A percentile compares a stretch with the other conserved stretches of the same genome.
Evolutionary conservation across 106 monocot species (phyloP).

Genomic region (Posidonia australis): DNA sequence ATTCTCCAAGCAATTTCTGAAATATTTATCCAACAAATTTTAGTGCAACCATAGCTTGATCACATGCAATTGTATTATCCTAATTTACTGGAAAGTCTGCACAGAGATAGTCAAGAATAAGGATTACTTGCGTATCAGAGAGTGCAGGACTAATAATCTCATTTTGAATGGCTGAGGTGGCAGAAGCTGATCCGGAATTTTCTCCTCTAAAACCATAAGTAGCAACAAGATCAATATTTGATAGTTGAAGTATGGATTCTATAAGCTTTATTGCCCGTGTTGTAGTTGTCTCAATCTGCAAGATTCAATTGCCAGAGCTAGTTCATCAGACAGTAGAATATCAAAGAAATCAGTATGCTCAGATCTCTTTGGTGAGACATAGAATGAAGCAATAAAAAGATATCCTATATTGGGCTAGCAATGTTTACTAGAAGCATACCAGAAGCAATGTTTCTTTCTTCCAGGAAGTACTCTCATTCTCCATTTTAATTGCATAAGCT

Average conservation of each 20-base stretch:
- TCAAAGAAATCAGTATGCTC: conserved; percentile 3
- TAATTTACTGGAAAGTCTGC: not conserved
- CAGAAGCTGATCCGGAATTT: conserved; percentile 26
- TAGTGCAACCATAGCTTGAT: not conserved
- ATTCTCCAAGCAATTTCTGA: conserved; percentile 67
- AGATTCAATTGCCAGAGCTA: not conserved
- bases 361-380: not conserved
- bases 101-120: not conserved
- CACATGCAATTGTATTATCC: not conserved
- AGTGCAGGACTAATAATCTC: conserved; percentile 72
- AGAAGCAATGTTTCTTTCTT: conserved; percentile 43
- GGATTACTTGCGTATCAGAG: conserved; percentile 46
- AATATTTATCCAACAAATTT: conserved; percentile 2
- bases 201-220: conserved; percentile 74
- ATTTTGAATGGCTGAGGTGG: conserved; percentile 59
- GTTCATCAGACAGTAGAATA: not conserved
- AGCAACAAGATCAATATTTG: conserved; percentile 73
- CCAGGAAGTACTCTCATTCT: conserved; percentile 62
- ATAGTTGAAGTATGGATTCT: conserved; percentile 70
- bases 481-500: conserved; percentile 49
- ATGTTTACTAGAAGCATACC: conserved; percentile 23
- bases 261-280: conserved; percentile 45
- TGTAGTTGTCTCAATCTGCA: conserved; percentile 73
- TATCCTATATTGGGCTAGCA: not conserved
- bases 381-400: not conserved